phyloP scores from a whole-genome alignment of 23 red algal genomes.

The Chondrus crispus region DNA sequence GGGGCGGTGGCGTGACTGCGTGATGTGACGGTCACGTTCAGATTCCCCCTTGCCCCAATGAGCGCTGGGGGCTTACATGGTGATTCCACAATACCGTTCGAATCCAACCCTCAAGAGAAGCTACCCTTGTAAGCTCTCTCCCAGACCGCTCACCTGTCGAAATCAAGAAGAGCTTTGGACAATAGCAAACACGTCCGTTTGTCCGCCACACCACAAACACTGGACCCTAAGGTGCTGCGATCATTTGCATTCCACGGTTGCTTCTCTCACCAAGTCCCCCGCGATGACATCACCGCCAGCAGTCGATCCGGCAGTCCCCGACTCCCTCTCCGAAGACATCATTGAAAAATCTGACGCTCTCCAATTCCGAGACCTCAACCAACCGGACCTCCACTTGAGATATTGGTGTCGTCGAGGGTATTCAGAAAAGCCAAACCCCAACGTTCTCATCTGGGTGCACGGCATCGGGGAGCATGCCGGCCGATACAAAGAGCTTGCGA shows the following conservation, averaged over 20 bases:
- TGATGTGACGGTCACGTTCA: too few relatives aligned
- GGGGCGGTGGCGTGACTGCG: too few relatives aligned
- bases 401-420: neutral
- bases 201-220: neutral
- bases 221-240: neutral
- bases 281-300: neutral
- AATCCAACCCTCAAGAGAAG: too few relatives aligned
- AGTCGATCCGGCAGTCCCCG: neutral
- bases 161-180: too few relatives aligned
- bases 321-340: neutral
- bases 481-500: constrained; percentile 50
- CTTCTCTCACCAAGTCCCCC: neutral
- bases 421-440: neutral
- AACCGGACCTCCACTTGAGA: constrained; percentile 32
- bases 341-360: constrained; percentile 12
- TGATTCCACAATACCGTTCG: too few relatives aligned
- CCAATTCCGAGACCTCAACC: constrained; percentile 47
- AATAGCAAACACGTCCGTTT: neutral
- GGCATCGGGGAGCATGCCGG: constrained; percentile 57
- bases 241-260: neutral
- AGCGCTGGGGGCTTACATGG: too few relatives aligned
- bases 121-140: too few relatives aligned
- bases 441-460: constrained; percentile 43
- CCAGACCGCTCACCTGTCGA: neutral
- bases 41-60: too few relatives aligned